phyloP scores from a whole-genome alignment of 1,139 yeast species.

The Scheffersomyces stambukii region DNA sequence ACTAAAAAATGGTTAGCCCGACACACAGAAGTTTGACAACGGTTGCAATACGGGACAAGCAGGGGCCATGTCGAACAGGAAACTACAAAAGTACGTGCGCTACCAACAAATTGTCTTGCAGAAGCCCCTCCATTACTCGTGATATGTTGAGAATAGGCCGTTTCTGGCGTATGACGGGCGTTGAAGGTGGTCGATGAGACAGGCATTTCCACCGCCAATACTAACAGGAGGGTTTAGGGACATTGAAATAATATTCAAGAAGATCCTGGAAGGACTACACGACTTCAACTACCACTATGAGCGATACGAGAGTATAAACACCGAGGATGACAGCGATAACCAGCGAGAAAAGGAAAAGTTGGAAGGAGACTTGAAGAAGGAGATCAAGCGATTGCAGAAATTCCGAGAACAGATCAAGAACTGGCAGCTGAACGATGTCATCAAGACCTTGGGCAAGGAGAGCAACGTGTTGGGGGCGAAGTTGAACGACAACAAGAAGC shows the following conservation, averaged over 20 bases:
- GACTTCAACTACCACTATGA: constrained; percentile 57
- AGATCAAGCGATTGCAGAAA: constrained; percentile 91
- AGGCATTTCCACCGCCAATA: constrained; percentile 4
- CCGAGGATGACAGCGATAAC: constrained; percentile 59
- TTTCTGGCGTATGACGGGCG: too few species aligned
- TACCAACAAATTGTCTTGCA: too few species aligned
- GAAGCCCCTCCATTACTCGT: not conserved
- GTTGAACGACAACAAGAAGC: constrained; percentile 37
- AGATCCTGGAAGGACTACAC: constrained; percentile 89
- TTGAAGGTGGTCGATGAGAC: too few species aligned
- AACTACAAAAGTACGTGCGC: constrained; percentile 49
- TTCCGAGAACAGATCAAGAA: constrained; percentile 93
- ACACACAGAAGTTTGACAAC: too few species aligned
- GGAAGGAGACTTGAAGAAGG: constrained; percentile 90
- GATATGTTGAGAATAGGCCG: too few species aligned
- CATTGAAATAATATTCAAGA: constrained; percentile 92
- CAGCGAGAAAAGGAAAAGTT: constrained; percentile 94
- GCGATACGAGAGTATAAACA: constrained; percentile 39
- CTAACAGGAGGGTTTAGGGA: constrained; percentile 40
- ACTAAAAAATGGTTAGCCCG: too few species aligned
- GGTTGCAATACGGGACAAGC: too few species aligned
- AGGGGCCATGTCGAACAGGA: constrained; percentile 38
- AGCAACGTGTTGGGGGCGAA: constrained; percentile 18
- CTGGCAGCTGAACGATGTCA: constrained; percentile 58
- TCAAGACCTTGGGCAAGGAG: constrained; percentile 42